A percentile compares a stretch with the other conserved stretches of the same genome.
Evolutionary conservation across 2,329 filamentous ascomycete species (phyloP).

Genomic region (Neopestalotiopsis sp.): DNA sequence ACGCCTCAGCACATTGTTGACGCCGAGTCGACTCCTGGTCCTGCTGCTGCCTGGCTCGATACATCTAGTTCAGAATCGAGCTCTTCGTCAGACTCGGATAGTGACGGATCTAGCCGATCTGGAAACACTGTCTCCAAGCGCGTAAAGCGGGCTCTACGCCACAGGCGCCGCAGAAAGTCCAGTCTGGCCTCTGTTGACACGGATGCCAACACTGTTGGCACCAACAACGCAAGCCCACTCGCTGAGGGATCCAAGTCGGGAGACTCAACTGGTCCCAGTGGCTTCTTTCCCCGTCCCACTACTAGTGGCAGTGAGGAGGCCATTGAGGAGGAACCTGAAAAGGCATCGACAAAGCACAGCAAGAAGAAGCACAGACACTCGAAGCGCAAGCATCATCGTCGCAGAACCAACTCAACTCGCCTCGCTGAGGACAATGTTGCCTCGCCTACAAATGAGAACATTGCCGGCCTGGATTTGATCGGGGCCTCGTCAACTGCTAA

Average conservation of each 20-base stretch:
- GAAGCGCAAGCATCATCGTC: slow-evolving; percentile 50
- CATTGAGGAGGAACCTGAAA: slow-evolving; percentile 46
- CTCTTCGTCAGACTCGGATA: slow-evolving; percentile 69
- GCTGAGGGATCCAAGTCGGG: slow-evolving; percentile 46
- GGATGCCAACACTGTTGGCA: slow-evolving; percentile 43
- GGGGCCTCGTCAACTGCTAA: slow-evolving; percentile 7
- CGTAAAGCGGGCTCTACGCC: slow-evolving; percentile 77
- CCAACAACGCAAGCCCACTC: slow-evolving; percentile 38
- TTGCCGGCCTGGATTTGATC: slow-evolving; percentile 15
- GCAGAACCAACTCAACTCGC: slow-evolving; percentile 32
- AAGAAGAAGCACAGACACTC: slow-evolving; percentile 45
- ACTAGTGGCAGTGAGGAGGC: slow-evolving; percentile 50
- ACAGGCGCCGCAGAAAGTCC: slow-evolving; percentile 76
- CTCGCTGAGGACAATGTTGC: slow-evolving; percentile 27
- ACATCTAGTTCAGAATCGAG: slow-evolving; percentile 64
- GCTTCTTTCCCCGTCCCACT: slow-evolving; percentile 43
- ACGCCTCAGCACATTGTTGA: slow-evolving; percentile 93
- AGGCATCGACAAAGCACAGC: slow-evolving; percentile 20
- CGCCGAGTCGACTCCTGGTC: slow-evolving; percentile 85
- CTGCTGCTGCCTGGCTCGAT: slow-evolving; percentile 82
- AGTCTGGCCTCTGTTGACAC: slow-evolving; percentile 73
- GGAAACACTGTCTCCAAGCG: slow-evolving; percentile 72
- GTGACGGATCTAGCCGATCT: slow-evolving; percentile 68
- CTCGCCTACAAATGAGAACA: slow-evolving; percentile 11
- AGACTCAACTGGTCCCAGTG: slow-evolving; percentile 41